Conservation (phyloP, 2,329 filamentous ascomycete genomes). For the Chaetomiaceae sp. region DNA sequence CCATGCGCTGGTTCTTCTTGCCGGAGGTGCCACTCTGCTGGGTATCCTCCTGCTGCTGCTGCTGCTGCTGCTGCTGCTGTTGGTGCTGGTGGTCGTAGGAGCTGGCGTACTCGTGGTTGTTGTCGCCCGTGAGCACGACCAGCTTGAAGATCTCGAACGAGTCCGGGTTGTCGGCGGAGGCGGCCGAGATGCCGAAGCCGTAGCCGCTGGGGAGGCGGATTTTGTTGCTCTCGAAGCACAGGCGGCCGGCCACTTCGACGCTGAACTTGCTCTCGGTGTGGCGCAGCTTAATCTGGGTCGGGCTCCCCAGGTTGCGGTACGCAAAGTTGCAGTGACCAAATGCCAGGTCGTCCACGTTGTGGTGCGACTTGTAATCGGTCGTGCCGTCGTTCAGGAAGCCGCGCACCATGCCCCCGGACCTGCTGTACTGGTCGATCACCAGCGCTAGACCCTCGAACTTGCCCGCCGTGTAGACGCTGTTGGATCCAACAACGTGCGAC, state of each 20-base stretch:
- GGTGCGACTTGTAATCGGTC: slow-evolving; percentile 69
- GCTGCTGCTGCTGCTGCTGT: slow-evolving; percentile 10
- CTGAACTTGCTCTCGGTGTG: slow-evolving; percentile 61
- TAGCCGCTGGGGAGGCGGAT: slow-evolving; percentile 75
- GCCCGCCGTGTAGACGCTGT: slow-evolving; percentile 77
- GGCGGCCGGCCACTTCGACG: slow-evolving; percentile 71
- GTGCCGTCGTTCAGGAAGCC: slow-evolving; percentile 91
- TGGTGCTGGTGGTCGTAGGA: slow-evolving; percentile 18
- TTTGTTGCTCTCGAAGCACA: slow-evolving; percentile 80
- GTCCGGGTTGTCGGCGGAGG: slow-evolving; percentile 84
- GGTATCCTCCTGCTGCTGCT: slow-evolving; percentile 26
- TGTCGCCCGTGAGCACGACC: slow-evolving; percentile 56
- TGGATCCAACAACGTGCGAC: slow-evolving; percentile 55
- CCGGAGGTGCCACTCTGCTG: slow-evolving; percentile 24
- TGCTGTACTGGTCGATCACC: slow-evolving; percentile 77
- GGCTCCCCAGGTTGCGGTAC: slow-evolving; percentile 86
- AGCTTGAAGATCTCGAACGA: slow-evolving; percentile 93
- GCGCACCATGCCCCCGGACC: slow-evolving; percentile 70
- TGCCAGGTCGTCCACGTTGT: slow-evolving; percentile 73
- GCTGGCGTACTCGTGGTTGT: slow-evolving; percentile 19
- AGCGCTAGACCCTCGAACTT: slow-evolving; percentile 88
- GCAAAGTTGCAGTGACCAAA: slow-evolving; percentile 89
- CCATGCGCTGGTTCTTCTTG: slow-evolving; percentile 22
- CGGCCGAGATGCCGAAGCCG: slow-evolving; percentile 79
- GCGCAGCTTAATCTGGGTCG: slow-evolving; percentile 69